phyloP scores from a whole-genome alignment of 805 yeast genomes.

The Candida sonorensis region DNA sequence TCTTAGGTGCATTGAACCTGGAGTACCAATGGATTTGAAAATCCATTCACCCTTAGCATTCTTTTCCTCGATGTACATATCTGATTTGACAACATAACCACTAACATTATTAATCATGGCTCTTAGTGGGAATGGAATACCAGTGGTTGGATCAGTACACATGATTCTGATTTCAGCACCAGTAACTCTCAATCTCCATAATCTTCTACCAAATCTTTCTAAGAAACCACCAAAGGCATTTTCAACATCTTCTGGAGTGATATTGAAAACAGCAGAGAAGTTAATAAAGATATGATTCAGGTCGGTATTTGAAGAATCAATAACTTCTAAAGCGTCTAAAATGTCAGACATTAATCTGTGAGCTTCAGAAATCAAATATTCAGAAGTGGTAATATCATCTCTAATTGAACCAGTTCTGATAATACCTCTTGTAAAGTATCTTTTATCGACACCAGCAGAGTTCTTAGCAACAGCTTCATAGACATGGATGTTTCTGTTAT shows the following conservation, averaged over 20 bases:
- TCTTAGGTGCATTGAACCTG: constrained; percentile 97
- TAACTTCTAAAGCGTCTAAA: constrained; percentile 88
- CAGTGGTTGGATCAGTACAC: constrained; percentile 83
- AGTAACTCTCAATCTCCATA: constrained; percentile 94
- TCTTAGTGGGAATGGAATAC: constrained; percentile 90
- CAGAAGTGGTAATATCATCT: constrained; percentile 88
- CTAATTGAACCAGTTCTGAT: constrained; percentile 93
- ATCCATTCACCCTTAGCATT: constrained; percentile 94
- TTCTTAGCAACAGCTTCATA: constrained; percentile 95
- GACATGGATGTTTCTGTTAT: constrained; percentile 95
- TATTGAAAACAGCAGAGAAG: constrained; percentile 92
- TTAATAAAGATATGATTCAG: constrained; percentile 95
- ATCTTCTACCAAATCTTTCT: constrained; percentile 94
- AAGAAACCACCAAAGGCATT: constrained; percentile 96
- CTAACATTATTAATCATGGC: constrained; percentile 95
- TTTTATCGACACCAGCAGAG: constrained; percentile 78
- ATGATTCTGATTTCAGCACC: constrained; percentile 97
- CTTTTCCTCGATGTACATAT: constrained; percentile 89
- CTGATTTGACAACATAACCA: constrained; percentile 95
- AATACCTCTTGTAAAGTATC: constrained; percentile 96
- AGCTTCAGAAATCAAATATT: constrained; percentile 92
- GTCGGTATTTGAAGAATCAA: constrained; percentile 92
- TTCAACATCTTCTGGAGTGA: constrained; percentile 92
- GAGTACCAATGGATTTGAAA: constrained; percentile 88
- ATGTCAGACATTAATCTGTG: constrained; percentile 94